Evolutionary conservation across 305 asterid genomes (phyloP), one percentile per base, ranked within the genome.

Genomic region (Euphrasia arctica): DNA sequence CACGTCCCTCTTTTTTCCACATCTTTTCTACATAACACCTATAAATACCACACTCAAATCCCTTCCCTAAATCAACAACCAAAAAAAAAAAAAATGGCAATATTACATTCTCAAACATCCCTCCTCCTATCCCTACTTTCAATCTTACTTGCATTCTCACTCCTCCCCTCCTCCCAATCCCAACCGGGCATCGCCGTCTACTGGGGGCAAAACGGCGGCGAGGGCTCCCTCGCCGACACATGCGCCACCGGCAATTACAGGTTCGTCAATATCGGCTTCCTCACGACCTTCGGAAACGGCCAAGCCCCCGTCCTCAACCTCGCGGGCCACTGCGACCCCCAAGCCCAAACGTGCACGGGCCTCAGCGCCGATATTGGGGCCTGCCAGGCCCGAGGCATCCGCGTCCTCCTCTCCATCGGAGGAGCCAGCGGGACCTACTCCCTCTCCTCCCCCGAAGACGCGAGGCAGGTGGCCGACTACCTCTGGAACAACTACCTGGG

Each of bases 131-230:
- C 55, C 14, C 28, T 58, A 6, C 28, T 68, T 36, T 41, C 56
- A 43, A 43, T 62, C 81, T 25, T 70, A 15, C 13, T 65, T 28
- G 27, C 70, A 1, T 47, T 22, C 12, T 11, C 77, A 11, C 11
- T 64, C 14, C 28, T 64, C 72, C 32, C 12, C 0, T 12, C 75
- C 75, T 45, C 79, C 0, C 9, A 69, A 5, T 67, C 69, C 39
- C 58, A 52, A 9, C 10, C 39, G 0, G 81, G 79, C 32, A 78
- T 80, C 29, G 69, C 78, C 27, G 48, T 62, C 66, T 84, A 84
- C 75, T 84, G 87, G 87, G 86, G 90, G 60, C 90, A 81, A 56
- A 56, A 74, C 73, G 78, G 77, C 55, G 25, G 12, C 9, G 87
- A 79, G 74, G 87, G 90, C 2, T 28, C 60, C 69, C 74, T 83